Evolutionary conservation across 225 moss, liverwort and hornwort genomes (phyloP), one percentile per base, ranked within the genome.

Genomic region (Marchantia polymorpha): DNA sequence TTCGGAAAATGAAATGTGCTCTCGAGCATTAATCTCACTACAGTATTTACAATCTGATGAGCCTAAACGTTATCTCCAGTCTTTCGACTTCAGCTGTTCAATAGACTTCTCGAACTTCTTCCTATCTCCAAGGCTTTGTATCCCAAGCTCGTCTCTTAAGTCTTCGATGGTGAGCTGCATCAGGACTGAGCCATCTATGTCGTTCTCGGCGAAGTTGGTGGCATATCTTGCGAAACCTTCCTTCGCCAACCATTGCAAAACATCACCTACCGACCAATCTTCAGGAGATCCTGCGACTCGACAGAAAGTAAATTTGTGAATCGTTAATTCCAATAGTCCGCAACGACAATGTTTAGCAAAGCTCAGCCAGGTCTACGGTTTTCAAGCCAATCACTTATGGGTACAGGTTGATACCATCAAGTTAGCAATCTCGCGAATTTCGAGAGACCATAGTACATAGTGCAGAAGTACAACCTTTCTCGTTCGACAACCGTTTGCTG

Each of bases 221-320:
- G 91, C 86, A 78, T 92, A 92, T 80, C 89, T 90, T 73, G 90
- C 89, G 69, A 92, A 85, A 39, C 88, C 90, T 83, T 85, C 86
- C 79, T 85, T 82, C 27, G 84, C 87, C 81, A 94, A 69, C 92
- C 94, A 94, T 81, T 89, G 86, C 83, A 90, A 76, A 12, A 92
- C 91, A 77, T 92, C 92, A 29, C 89, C 86, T 0, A 94, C 86
- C 22, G 94, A 90, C 94, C 94, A 94, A 9, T 94, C 92, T 79
- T 90, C 77, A 6, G 90, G 79, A 60, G 78, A 78, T 60, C 80
- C 93, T 92, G 88, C 77, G 54, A 49, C 52, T 26, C 30, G 7
- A 7, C 67, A 67, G 14, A 61, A 61, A 17, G 8, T 61, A 39
- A 39, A 39, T 39, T 39, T 39, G 5, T 39, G 39, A 39, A 39